Evolutionary conservation across 1,284 basidiomycete genomes (phyloP), one percentile per base, ranked within the genome.

Genomic region (Irpex lacteus): DNA sequence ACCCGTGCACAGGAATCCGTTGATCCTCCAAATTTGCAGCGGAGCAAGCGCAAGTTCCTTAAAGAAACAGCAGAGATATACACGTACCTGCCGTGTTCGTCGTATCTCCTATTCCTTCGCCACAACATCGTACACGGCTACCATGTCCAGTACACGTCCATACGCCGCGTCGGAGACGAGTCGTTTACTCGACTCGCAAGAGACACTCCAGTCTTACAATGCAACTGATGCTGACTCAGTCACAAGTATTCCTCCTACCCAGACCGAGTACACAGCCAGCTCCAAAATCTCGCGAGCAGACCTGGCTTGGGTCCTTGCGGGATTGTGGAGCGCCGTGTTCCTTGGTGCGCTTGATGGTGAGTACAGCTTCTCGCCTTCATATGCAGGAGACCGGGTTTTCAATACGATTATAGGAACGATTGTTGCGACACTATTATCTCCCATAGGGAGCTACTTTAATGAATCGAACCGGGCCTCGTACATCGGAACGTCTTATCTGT

Each of bases 401-500:
- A 6, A 34, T 34, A 34, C 7, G 7, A 34, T 6, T 34, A 34
- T 60, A 91, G 89, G 89, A 65, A 92, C 89, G 5, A 85, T 92
- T 68, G 89, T 91, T 65, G 92, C 92, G 37, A 93, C 92, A 0
- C 82, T 94, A 56, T 77, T 92, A 63, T 84, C 88, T 21, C 89
- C 91, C 60, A 92, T 94, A 70, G 91, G 91, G 59, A 91, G 88
- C 71, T 83, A 90, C 72, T 92, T 92, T 76, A 82, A 87, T 76
- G 84, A 92, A 78, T 84, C 90, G 68, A 84, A 91, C 77, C 87
- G 91, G 68, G 86, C 92, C 2, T 92, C 91, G 2, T 96, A 96
- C 78, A 88, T 96, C 62, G 94, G 93, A 34, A 94, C 94, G 8
- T 87, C 93, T 3, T 95, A 95, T 78, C 81, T 96, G 66, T 81